Percentiles rank a stretch among this genome's conserved stretches.
phyloP scores from a whole-genome alignment of 2,329 filamentous ascomycete genomes.

The Fusarium staphyleae region DNA sequence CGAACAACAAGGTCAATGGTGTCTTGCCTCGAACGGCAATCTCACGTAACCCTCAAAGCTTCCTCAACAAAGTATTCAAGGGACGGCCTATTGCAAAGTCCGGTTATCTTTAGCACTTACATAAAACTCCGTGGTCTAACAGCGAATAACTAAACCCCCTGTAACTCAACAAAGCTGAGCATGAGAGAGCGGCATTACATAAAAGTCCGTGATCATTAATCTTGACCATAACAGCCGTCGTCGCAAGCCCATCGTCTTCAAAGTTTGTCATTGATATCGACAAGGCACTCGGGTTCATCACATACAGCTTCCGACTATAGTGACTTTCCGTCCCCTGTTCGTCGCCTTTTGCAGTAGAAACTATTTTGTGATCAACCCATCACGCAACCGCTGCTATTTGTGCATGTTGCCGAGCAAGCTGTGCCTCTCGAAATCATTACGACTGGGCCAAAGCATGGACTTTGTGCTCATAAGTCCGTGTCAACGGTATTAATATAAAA shows the following conservation, averaged over 20 bases:
- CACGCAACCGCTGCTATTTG: constrained; percentile 1
- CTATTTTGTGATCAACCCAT: not conserved
- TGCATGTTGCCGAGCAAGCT: not conserved
- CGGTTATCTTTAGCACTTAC: not conserved
- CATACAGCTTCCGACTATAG: not conserved
- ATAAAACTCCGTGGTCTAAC: no score
- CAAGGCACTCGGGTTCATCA: not conserved
- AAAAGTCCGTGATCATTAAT: constrained; percentile 9
- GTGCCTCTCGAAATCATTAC: not conserved
- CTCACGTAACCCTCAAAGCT: no score
- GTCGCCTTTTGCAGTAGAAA: not conserved
- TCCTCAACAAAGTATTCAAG: no score
- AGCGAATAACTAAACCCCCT: no score
- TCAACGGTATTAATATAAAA: not conserved
- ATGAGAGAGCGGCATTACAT: no score
- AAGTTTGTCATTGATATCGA: no score
- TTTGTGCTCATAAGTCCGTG: no score
- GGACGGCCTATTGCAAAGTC: not conserved
- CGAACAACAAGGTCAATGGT: no score
- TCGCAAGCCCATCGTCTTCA: no score
- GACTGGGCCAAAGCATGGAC: not conserved
- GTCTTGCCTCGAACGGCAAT: no score
- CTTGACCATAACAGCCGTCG: not conserved
- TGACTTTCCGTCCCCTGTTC: not conserved
- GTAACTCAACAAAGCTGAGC: no score